phyloP scores from a whole-genome alignment of 148 eudicot genomes.

The Rhododendron molle region DNA sequence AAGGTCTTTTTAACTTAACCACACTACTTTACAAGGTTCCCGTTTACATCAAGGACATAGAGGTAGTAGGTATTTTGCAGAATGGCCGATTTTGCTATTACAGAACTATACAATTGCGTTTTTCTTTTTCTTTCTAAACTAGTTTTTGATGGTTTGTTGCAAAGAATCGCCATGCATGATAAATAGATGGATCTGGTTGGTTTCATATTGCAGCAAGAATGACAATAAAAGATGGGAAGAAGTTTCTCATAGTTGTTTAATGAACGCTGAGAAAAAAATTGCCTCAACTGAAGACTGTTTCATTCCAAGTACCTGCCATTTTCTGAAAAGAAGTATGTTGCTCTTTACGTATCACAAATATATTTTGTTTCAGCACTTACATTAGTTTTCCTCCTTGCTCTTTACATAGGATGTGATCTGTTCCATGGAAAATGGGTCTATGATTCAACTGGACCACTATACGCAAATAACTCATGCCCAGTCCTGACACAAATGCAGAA shows the following conservation, averaged over 20 bases:
- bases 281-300: background rate
- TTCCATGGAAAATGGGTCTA: conserved; percentile 86
- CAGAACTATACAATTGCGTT: background rate
- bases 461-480: conserved; percentile 80
- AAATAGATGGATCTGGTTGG: background rate
- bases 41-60: background rate
- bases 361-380: background rate
- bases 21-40: background rate
- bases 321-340: background rate
- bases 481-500: conserved; percentile 82
- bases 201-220: background rate
- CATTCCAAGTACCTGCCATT: background rate
- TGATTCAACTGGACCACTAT: conserved; percentile 68
- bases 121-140: background rate
- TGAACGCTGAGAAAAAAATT: background rate
- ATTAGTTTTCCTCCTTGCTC: conserved; percentile 5
- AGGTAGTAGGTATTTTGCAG: background rate
- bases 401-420: conserved; percentile 66
- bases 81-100: background rate
- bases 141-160: background rate
- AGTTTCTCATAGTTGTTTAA: background rate
- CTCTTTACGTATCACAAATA: background rate
- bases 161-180: background rate
- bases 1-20: too few relatives aligned
- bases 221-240: background rate